Base-by-base conservation (phyloP, 225 moss, liverwort and hornwort species). In the Polytrichum commune region DNA sequence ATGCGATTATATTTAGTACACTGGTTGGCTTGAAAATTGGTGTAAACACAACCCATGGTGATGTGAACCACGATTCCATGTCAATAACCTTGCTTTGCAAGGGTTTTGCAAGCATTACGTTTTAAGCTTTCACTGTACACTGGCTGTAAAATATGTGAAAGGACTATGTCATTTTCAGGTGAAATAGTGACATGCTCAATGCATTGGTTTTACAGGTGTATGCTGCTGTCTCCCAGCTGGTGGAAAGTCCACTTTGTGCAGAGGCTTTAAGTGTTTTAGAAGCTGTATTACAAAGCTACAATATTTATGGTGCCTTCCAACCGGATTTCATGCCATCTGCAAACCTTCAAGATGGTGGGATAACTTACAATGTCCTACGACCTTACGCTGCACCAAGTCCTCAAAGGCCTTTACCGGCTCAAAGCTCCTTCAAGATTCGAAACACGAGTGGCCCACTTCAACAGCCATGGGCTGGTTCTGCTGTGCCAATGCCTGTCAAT, bases 231-330 rank as follows among this genome's bases (percentile, higher is more conserved):
- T 95, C 95, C 62, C 98, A 95, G 75, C 82, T 98, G 75, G 98
- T 98, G 74, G 98, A 98, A 70, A 89, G 93, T 75, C 84, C 91
- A 32, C 91, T 98, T 28, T 98, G 92, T 68, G 73, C 69, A 70
- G 98, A 98, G 90, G 98, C 98, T 56, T 87, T 98, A 63, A 93
- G 95, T 75, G 98, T 98, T 27, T 73, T 98, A 28, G 93, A 98
- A 82, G 98, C 98, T 63, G 93, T 98, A 70, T 76, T 98, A 62
- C 98, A 98, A 83, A 93, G 95, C 76, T 93, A 90, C 75, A 96
- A 85, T 80, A 85, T 83, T 1, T 83, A 85, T 66, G 83, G 81
- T 68, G 82, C 76, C 83, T 80, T 88, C 56, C 84, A 94, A 72
- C 76, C 87, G 25, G 95, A 98, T 27, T 68, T 76, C 23, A 60